A percentile compares a stretch with the other conserved stretches of the same genome.
Evolutionary conservation across 2,329 filamentous ascomycete species (phyloP).

Genomic region (Aspergillus sp.): DNA sequence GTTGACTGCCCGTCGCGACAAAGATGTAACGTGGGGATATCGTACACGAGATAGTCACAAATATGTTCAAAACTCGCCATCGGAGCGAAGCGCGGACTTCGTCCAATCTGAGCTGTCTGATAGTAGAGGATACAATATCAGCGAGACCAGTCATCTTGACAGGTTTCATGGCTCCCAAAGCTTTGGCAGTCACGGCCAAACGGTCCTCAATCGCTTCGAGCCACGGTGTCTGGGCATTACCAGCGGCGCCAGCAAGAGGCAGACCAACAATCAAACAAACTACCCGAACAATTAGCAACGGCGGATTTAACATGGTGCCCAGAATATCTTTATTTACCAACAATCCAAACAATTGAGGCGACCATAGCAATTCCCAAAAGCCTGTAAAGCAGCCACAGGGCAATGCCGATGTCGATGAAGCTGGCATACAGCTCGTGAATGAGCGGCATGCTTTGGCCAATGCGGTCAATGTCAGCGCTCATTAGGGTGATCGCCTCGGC

Average conservation of each 20-base stretch:
- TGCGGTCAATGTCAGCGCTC: constrained; percentile 41
- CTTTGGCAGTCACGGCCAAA: constrained; percentile 41
- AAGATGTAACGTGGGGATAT: too few species aligned
- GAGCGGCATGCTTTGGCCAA: constrained; percentile 33
- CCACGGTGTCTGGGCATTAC: constrained; percentile 39
- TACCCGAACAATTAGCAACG: background rate
- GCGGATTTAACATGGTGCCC: too few species aligned
- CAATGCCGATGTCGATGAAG: constrained; percentile 38
- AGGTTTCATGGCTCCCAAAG: constrained; percentile 45
- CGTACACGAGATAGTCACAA: constrained; percentile 33
- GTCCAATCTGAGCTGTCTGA: constrained; percentile 33
- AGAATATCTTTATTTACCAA: constrained; percentile 23
- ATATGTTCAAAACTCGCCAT: constrained; percentile 36
- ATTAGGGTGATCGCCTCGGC: constrained; percentile 37
- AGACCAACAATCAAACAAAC: background rate
- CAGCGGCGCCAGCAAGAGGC: background rate
- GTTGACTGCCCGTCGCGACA: background rate
- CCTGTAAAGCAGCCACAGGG: constrained; percentile 35
- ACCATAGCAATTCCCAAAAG: constrained; percentile 39
- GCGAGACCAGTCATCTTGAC: constrained; percentile 45
- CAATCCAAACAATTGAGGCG: constrained; percentile 37
- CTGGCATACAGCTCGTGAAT: constrained; percentile 42
- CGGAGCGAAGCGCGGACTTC: constrained; percentile 36
- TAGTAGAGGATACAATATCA: constrained; percentile 6
- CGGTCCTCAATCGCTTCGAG: constrained; percentile 44